Base-by-base conservation (phyloP, 345 rosid genomes). In the Citrus australasica region DNA sequence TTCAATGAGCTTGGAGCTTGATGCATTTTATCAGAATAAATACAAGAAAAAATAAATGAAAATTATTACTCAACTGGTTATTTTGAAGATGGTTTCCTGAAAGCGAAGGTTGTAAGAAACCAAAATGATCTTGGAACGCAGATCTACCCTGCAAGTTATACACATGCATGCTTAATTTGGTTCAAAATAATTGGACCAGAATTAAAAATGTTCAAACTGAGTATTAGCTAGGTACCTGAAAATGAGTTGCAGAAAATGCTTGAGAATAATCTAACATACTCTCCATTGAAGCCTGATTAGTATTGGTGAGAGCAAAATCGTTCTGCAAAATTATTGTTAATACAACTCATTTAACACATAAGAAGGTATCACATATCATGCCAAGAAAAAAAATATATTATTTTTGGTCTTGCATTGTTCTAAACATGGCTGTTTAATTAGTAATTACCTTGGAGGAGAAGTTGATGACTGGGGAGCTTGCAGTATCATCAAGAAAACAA, bases 401-500 rank as follows among this genome's bases (percentile, higher is more conserved):
- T 42, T 10, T 21, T 27, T 55, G 19, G 22, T 51, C 16, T 21
- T 40, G 10, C 19, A 71, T 71, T 55, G 16, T 30, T 27, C 37
- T 33, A 58, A 32, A 56, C 11, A 11, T 67, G 68, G 51, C 11
- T 3, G 48, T 13, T 46, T 46, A 78, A 78, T 78, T 79, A 92
- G 97, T 46, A 78, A 78, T 78, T 79, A 92, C 98, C 88, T 82
- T 85, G 83, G 88, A 75, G 78, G 78, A 82, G 76, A 84, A 85
- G 81, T 77, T 86, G 85, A 88, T 66, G 69, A 87, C 80, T 27
- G 94, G 90, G 83, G 99, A 95, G 82, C 96, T 95, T 60, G 99
- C 99, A 64, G 98, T 93, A 78, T 95, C 99, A 78, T 93, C 97
- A 67, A 93, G 97, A 75, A 89, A 71, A 60, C 92, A 83, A 73